Base-by-base conservation (phyloP, 768 basidiomycete genomes). In the Mycena amicta region DNA sequence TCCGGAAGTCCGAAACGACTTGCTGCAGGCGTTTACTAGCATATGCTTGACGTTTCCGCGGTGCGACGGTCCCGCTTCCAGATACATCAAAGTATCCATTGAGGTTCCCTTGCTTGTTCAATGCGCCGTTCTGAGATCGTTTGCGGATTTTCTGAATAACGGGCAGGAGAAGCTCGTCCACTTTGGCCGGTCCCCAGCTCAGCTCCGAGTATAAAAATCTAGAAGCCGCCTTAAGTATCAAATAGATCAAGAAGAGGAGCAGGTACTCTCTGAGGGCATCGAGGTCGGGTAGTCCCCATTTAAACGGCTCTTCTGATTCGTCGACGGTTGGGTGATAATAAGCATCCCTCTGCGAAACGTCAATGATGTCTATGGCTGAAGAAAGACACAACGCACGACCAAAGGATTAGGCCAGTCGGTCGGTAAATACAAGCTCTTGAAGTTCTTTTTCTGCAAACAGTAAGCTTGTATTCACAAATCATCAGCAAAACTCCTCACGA, bases 261-360 rank as follows among this genome's bases (percentile, higher is more conserved):
- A 75, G 85, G 55, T 70, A 95, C 93, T 81, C 74, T 61, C 95
- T 86, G 53, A 99, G 82, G 2, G 89, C 95, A 68, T 97, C 93
- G 2, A 99, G 83, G 70, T 98, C 97, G n/a, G 95, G 93, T 61
- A 95, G 76, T 3, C 93, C 95, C 96, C 96, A 99, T 66, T 93
- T 92, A 71, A 99, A 98, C 0, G 91, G 88, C 61, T 98, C 95
- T 55, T 94, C 88, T 1, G 94, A 96, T 37, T 85, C 83, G 69
- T 98, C 95, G 5, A 96, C 90, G 0, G 88, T 84, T 0, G 96
- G 96, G 67, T 94, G 86, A 68, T 91, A 90, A 72, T 99, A 99
- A 8, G 93, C 96, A 58, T 96, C 93, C 57, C 90, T 79, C 94
- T 97, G 68, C 41, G 51, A 20, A 12, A 45, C 47, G 37, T 20